Conservation (phyloP, 1,284 basidiomycete species). For the Apiotrichum veenhuisii region DNA sequence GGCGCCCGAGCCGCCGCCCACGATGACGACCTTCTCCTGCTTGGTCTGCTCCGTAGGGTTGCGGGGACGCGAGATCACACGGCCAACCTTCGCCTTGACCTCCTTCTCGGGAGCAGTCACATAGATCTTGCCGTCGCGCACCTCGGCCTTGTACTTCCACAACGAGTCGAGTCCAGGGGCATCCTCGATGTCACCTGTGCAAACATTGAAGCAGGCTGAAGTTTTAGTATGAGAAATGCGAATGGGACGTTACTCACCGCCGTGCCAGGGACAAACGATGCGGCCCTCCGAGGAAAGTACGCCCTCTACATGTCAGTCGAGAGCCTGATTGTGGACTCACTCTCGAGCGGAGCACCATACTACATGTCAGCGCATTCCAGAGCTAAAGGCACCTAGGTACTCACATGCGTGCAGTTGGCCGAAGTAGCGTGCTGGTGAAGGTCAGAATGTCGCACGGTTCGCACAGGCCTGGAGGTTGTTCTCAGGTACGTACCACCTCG, state of each 20-base stretch:
- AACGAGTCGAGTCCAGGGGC: slow-evolving; percentile 82
- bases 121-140: slow-evolving; percentile 64
- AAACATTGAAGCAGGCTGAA: slow-evolving; percentile 78
- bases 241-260: slow-evolving; percentile 55
- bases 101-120: slow-evolving; percentile 71
- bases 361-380: slow-evolving; percentile 13
- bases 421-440: slow-evolving; percentile 61
- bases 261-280: slow-evolving; percentile 86
- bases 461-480: neutral
- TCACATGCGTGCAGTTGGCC: slow-evolving; percentile 75
- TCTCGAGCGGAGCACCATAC: slow-evolving; percentile 45
- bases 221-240: neutral
- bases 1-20: slow-evolving; percentile 74
- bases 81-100: slow-evolving; percentile 64
- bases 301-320: slow-evolving; percentile 60
- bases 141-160: slow-evolving; percentile 70
- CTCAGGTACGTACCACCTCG: slow-evolving; percentile 47
- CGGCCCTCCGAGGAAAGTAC: slow-evolving; percentile 73
- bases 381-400: slow-evolving; percentile 6
- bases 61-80: slow-evolving; percentile 47
- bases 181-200: slow-evolving; percentile 69
- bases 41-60: slow-evolving; percentile 52
- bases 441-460: too few species aligned
- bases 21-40: slow-evolving; percentile 63
- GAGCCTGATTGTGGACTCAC: slow-evolving; percentile 13